Evolutionary conservation across 768 basidiomycete species (phyloP).

Genomic region (Rhizopogon rudus): DNA sequence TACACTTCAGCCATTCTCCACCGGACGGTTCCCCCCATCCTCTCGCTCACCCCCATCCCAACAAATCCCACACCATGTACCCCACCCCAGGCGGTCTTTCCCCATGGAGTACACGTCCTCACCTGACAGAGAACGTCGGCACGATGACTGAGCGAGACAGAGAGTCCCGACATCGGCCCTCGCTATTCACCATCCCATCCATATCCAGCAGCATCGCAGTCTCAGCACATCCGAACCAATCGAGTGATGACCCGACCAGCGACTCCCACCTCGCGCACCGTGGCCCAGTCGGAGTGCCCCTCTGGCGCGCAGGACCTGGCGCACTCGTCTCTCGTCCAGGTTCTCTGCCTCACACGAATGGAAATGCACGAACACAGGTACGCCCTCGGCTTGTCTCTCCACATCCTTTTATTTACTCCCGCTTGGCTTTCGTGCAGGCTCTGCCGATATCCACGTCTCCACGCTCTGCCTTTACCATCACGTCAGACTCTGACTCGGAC

Average conservation of each 20-base stretch:
- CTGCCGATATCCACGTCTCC: background rate
- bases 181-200: no score
- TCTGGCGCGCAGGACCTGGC: background rate
- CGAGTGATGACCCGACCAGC: background rate
- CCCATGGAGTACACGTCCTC: background rate
- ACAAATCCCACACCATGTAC: background rate
- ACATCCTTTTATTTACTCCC: background rate
- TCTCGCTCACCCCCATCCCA: background rate
- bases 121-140: background rate
- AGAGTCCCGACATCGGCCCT: no score
- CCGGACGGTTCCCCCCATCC: no score
- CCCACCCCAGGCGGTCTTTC: background rate
- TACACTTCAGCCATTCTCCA: background rate
- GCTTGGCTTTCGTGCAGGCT: background rate
- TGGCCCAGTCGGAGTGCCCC: background rate
- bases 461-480: background rate
- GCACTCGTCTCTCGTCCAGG: background rate
- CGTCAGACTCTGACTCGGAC: background rate
- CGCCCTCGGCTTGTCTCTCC: background rate
- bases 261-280: background rate
- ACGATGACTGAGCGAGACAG: no score
- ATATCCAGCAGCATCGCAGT: no score
- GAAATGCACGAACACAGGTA: background rate
- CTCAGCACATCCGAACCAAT: no score
- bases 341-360: background rate